Evolutionary conservation across 805 yeast species (phyloP).

Genomic region (Ogataea salicorniae): DNA sequence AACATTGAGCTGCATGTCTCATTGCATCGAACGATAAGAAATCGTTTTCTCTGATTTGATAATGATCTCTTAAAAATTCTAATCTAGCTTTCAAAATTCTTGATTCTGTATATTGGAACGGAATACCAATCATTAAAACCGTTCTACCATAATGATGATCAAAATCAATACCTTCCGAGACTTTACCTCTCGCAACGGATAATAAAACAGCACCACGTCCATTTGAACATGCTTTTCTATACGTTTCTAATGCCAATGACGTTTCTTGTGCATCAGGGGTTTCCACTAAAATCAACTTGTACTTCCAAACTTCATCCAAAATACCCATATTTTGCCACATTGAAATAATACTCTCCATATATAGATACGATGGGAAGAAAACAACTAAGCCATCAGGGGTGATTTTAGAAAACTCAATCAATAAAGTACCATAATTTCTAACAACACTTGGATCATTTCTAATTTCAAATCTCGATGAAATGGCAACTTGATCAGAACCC

Average conservation of each 20-base stretch:
- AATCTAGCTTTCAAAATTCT: constrained; percentile 91
- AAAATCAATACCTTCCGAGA: constrained; percentile 98
- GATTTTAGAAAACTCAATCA: constrained; percentile 88
- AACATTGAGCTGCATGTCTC: constrained; percentile 99
- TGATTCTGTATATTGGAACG: constrained; percentile 97
- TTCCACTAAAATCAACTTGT: constrained; percentile 89
- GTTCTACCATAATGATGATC: constrained; percentile 98
- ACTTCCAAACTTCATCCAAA: constrained; percentile 97
- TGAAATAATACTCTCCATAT: constrained; percentile 96
- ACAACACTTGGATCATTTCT: constrained; percentile 98
- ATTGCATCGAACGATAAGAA: constrained; percentile 97
- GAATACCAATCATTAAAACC: constrained; percentile 97
- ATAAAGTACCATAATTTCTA: constrained; percentile 88
- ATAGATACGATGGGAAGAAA: constrained; percentile 92
- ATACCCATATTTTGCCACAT: constrained; percentile 99
- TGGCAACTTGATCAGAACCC: constrained; percentile 97
- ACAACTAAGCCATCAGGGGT: constrained; percentile 99
- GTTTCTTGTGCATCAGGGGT: constrained; percentile 99
- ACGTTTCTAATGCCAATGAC: constrained; percentile 89
- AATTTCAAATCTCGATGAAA: constrained; percentile 92
- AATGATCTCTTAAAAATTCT: constrained; percentile 89
- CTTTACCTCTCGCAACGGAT: constrained; percentile 98
- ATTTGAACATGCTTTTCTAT: constrained; percentile 92
- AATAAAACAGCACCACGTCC: constrained; percentile 96
- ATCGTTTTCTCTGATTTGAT: constrained; percentile 88